These are phyloP conservation scores for Mitragyna speciosa DNA, from an alignment of 257 asterid genomes.

Conservation along the genomic window DNA sequence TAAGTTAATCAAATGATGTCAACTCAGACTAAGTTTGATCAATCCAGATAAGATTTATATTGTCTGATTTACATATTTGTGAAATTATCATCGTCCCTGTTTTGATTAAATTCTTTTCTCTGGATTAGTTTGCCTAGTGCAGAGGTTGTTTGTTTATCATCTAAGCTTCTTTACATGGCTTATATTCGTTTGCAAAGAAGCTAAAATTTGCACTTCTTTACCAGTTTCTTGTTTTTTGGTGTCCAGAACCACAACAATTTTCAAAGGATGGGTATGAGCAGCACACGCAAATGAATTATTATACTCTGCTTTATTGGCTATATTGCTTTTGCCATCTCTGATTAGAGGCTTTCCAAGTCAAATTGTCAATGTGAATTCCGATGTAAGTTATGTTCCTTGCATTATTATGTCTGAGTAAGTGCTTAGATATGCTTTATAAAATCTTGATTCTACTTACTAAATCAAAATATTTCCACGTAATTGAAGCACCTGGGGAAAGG, in stretches of 20 bases:
- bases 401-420: neutral
- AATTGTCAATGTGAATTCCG: constrained; percentile 79
- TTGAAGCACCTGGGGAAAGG: neutral
- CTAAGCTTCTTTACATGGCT: neutral
- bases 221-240: constrained; percentile 12
- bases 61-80: neutral
- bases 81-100: neutral
- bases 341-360: constrained; percentile 95
- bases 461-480: neutral
- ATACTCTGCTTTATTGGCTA: constrained; percentile 90
- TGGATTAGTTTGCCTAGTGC: neutral
- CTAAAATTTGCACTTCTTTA: constrained; percentile 6
- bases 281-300: constrained; percentile 97
- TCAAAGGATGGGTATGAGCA: constrained; percentile 85
- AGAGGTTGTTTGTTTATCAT: neutral
- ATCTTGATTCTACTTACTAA: neutral
- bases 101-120: neutral
- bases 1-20: neutral
- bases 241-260: constrained; percentile 81
- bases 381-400: constrained; percentile 50
- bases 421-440: neutral
- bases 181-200: neutral
- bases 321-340: constrained; percentile 87
- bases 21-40: neutral
- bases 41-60: neutral